A percentile compares a stretch with the other conserved stretches of the same genome.
phyloP scores from a whole-genome alignment of 78 protist genomes.

The Creolimax fragrantissima region DNA sequence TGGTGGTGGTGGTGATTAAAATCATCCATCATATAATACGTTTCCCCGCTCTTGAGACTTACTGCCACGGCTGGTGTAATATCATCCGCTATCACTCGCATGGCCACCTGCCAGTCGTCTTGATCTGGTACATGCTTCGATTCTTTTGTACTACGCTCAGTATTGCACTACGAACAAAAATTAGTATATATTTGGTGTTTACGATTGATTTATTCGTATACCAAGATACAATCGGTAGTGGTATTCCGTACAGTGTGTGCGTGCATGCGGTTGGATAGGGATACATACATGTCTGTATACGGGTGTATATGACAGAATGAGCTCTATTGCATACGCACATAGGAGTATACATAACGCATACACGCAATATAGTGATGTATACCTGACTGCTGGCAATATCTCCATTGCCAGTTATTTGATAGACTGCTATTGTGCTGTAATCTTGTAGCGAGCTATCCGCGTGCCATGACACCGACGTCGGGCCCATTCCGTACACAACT shows the following conservation, averaged over 20 bases:
- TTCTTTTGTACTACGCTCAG: not conserved
- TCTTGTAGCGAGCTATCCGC: not conserved
- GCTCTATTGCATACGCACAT: no score
- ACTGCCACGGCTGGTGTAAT: not conserved
- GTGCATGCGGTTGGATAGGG: no score
- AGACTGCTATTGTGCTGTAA: not conserved
- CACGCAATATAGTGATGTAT: not conserved
- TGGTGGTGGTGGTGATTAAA: not conserved
- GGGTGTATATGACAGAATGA: no score
- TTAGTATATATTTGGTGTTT: no score
- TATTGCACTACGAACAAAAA: no score
- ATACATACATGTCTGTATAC: no score
- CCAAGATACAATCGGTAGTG: no score
- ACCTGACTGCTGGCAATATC: not conserved
- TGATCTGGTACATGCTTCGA: no score
- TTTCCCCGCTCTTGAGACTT: not conserved
- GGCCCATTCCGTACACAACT: not conserved
- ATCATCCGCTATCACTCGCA: not conserved
- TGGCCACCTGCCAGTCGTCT: not conserved
- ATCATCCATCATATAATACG: not conserved
- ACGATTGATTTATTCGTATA: no score
- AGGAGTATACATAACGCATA: not conserved
- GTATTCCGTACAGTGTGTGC: no score
- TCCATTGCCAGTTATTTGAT: not conserved
- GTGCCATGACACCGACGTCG: not conserved